Evolutionary conservation across 2,329 filamentous ascomycete genomes (phyloP).

Genomic region (Eutypella sp.): DNA sequence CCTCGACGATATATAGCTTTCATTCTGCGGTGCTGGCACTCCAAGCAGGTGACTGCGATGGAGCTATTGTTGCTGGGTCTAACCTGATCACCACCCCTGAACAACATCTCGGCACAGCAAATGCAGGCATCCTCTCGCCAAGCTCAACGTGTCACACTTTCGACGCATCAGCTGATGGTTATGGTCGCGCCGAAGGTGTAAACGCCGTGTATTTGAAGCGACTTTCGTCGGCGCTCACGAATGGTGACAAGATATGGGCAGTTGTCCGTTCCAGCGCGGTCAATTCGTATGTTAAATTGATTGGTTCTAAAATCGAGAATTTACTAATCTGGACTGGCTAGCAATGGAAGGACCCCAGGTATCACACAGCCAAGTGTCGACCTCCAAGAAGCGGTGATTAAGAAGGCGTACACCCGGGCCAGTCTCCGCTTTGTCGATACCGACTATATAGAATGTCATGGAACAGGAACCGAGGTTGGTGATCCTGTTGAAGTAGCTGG

Average conservation of each 20-base stretch:
- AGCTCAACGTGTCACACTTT: slow-evolving; percentile 34
- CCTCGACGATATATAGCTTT: slow-evolving; percentile 20
- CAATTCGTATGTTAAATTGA: slow-evolving; percentile 10
- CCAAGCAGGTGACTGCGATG: slow-evolving; percentile 13
- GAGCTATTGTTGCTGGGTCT: slow-evolving; percentile 16
- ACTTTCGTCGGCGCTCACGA: slow-evolving; percentile 33
- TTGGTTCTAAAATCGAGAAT: neutral
- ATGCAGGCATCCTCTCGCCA: slow-evolving; percentile 30
- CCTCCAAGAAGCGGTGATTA: slow-evolving; percentile 30
- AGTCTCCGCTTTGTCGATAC: slow-evolving; percentile 18
- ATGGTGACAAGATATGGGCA: slow-evolving; percentile 11
- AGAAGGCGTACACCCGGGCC: slow-evolving; percentile 24
- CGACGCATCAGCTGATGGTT: slow-evolving; percentile 42
- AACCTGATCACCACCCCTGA: slow-evolving; percentile 19
- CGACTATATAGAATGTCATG: slow-evolving; percentile 17
- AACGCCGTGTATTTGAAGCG: slow-evolving; percentile 40
- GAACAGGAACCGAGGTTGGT: slow-evolving; percentile 13
- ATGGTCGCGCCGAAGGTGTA: slow-evolving; percentile 46
- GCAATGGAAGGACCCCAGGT: slow-evolving; percentile 38
- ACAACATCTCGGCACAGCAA: slow-evolving; percentile 11
- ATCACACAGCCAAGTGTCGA: slow-evolving; percentile 39
- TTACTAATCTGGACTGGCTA: slow-evolving; percentile 3
- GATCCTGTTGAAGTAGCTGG: slow-evolving; percentile 19
- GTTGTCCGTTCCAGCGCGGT: slow-evolving; percentile 11
- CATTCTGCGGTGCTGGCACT: slow-evolving; percentile 15